Percentiles rank a stretch among this genome's conserved stretches.
phyloP scores from a whole-genome alignment of 805 yeast genomes.

The Saturnispora sekii region DNA sequence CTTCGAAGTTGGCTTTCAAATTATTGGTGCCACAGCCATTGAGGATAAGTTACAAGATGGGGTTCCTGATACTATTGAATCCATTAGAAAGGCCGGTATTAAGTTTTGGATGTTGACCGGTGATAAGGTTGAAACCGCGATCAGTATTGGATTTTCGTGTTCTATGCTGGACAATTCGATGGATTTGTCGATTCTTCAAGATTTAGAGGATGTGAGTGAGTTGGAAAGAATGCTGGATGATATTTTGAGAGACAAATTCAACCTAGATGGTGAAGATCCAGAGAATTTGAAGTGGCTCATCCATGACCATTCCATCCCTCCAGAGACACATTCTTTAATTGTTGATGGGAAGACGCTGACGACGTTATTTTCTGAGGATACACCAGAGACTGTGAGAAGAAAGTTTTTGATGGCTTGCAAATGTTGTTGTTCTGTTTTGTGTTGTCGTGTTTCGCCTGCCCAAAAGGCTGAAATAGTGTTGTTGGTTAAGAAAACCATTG shows the following conservation, averaged over 20 bases:
- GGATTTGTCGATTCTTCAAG: constrained; percentile 55
- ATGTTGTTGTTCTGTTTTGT: constrained; percentile 66
- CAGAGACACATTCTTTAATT: constrained; percentile 46
- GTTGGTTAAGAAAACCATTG: constrained; percentile 51
- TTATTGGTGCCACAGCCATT: constrained; percentile 75
- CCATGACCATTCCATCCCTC: constrained; percentile 56
- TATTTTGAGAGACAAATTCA: constrained; percentile 16
- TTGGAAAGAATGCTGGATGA: constrained; percentile 9
- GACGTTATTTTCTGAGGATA: constrained; percentile 14
- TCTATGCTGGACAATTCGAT: constrained; percentile 57
- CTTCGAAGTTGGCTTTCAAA: constrained; percentile 45
- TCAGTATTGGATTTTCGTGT: constrained; percentile 74
- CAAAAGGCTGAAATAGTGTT: constrained; percentile 71
- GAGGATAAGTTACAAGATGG: constrained; percentile 74
- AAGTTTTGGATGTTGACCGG: constrained; percentile 81
- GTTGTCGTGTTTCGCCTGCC: constrained; percentile 79
- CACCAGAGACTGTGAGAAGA: constrained; percentile 26
- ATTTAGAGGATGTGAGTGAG: constrained; percentile 18
- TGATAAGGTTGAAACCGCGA: constrained; percentile 76
- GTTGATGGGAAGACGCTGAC: constrained; percentile 63
- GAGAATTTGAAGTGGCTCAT: constrained; percentile 41
- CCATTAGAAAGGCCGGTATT: constrained; percentile 62
- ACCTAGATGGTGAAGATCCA: constrained; percentile 10
- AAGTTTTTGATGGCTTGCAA: constrained; percentile 65
- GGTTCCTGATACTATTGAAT: constrained; percentile 64